These are phyloP conservation scores for Tolypocladium nubicola DNA, from an alignment of 2,329 filamentous ascomycete species.

Conservation along the genomic window DNA sequence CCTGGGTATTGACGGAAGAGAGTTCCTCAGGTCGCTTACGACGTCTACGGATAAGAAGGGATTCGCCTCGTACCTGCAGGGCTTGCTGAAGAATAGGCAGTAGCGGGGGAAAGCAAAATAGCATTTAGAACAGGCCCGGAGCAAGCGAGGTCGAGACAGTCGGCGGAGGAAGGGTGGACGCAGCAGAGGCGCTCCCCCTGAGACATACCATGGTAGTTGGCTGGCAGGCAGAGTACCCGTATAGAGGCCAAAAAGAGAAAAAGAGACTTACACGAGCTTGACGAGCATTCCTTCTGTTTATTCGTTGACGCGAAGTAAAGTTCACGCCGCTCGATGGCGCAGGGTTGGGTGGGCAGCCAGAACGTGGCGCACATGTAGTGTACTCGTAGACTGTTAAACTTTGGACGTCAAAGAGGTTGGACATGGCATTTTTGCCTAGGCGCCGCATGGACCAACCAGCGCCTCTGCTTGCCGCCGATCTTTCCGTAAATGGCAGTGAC, in stretches of 20 bases:
- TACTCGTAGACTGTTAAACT: neutral
- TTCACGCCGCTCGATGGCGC: too few relatives aligned
- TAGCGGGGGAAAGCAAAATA: slow-evolving; percentile 6
- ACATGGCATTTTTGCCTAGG: neutral
- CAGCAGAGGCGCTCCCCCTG: neutral
- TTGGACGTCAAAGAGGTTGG: neutral
- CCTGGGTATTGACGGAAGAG: slow-evolving; percentile 51
- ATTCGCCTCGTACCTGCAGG: slow-evolving; percentile 54
- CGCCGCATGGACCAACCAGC: neutral
- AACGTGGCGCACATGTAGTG: neutral
- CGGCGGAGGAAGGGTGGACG: neutral
- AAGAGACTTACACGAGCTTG: neutral
- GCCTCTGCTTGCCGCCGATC: too few relatives aligned
- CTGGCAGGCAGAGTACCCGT: neutral
- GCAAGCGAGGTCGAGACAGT: neutral
- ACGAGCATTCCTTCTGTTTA: neutral
- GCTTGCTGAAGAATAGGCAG: slow-evolving; percentile 38
- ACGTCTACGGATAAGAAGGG: slow-evolving; percentile 48
- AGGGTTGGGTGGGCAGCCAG: neutral
- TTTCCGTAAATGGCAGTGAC: neutral
- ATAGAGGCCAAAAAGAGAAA: neutral
- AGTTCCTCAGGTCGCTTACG: slow-evolving; percentile 48
- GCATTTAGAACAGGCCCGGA: neutral
- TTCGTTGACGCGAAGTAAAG: too few relatives aligned
- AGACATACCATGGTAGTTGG: neutral